These are phyloP conservation scores for Chenopodium album DNA, from an alignment of 148 eudicot genomes.

Conservation along the genomic window DNA sequence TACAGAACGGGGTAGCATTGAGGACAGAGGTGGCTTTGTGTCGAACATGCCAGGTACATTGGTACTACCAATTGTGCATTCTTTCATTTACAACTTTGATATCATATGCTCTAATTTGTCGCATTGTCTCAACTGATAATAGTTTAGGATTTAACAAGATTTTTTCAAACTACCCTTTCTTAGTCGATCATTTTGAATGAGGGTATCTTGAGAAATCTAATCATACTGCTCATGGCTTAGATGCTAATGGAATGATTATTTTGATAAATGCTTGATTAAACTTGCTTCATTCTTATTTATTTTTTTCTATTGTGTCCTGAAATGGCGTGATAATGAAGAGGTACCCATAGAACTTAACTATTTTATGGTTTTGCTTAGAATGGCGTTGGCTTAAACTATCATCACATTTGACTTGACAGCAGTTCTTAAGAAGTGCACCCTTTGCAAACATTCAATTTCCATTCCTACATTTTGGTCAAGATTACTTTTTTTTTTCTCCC, in stretches of 20 bases:
- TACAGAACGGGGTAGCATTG: slow-evolving; percentile 70
- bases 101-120: not conserved
- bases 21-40: slow-evolving; percentile 74
- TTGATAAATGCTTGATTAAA: not conserved
- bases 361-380: not conserved
- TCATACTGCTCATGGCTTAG: not conserved
- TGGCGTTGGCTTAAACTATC: not conserved
- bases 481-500: not conserved
- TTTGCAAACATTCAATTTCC: not conserved
- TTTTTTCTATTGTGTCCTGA: not conserved
- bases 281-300: not conserved
- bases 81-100: not conserved
- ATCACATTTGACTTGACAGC: not conserved
- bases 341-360: not conserved
- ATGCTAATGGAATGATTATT: not conserved
- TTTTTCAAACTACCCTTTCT: not conserved
- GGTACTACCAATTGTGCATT: not conserved
- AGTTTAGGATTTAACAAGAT: not conserved
- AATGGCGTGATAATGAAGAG: not conserved
- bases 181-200: not conserved
- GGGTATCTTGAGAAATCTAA: not conserved
- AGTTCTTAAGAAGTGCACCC: not conserved
- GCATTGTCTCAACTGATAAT: not conserved
- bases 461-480: not conserved
- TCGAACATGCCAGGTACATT: slow-evolving; percentile 78